Base-by-base conservation (phyloP, 1,139 yeast species). In the Diutina rugosa region DNA sequence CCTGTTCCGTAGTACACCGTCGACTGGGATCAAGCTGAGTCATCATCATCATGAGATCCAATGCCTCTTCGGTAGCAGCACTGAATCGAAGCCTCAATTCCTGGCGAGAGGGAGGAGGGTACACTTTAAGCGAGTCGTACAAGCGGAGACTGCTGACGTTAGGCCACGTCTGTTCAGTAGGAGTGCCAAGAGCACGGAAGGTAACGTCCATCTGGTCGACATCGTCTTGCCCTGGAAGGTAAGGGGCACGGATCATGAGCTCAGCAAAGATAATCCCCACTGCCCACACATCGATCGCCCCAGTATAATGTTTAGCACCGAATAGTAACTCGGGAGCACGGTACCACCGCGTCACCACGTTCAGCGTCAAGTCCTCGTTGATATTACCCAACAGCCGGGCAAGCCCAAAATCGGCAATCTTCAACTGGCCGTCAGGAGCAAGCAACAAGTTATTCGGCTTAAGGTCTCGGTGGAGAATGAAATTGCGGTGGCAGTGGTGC, bases 311-410 rank as follows among this genome's bases (percentile, higher is more conserved):
- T 56, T 83, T 80, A 1, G 97, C 91, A 0, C 97, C 97, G 66
- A 91, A 85, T 48, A 93, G 71, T 55, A 93, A 73, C 64, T 93
- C 99, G 0, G 99, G 99, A 0, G 98, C 96, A 57, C 98, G 74
- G 70, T 93, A 93, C 99, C 99, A 93, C 59, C 98, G 74, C 2
- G 99, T 93, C 1, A 93, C 99, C 9, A 93, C 99, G 61, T 91
- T 91, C 0, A 96, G 87, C 0, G 98, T 88, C 67, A 93, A 73
- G 58, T 82, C 87, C 62, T 88, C 93, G 57, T 87, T 86, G 1
- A 90, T 86, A 48, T 84, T 80, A 1, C 95, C 93, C 60, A 89
- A 72, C 1, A 91, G 81, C 58, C 99, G 72, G 0, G 98, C 98
- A 56, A 93, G 77, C 63, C 99, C 99, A 74, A 93, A 93, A 88